phyloP scores from a whole-genome alignment of 2,329 filamentous ascomycete species.

The Fusarium foetens region DNA sequence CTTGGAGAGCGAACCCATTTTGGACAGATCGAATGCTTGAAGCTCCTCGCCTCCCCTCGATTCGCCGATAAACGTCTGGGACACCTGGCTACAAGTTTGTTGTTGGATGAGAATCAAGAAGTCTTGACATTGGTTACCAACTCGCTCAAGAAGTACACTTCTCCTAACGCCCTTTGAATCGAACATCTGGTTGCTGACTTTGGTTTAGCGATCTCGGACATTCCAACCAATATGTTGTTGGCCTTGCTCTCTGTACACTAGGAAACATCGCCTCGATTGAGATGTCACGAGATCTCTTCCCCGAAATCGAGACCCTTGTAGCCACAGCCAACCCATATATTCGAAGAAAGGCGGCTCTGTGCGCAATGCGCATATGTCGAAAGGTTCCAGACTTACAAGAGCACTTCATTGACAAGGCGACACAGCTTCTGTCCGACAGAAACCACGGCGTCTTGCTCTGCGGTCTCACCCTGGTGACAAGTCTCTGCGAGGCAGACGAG shows the following conservation, averaged over 20 bases:
- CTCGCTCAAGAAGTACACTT: slow-evolving; percentile 88
- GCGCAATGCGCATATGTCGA: slow-evolving; percentile 97
- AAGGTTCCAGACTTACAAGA: slow-evolving; percentile 98
- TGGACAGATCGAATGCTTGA: slow-evolving; percentile 98
- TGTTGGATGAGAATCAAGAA: slow-evolving; percentile 98
- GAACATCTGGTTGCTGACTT: slow-evolving; percentile 28
- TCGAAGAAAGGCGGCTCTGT: slow-evolving; percentile 94
- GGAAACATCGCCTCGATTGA: slow-evolving; percentile 98
- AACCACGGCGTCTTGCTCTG: slow-evolving; percentile 97
- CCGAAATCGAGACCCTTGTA: slow-evolving; percentile 92
- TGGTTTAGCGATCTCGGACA: slow-evolving; percentile 85
- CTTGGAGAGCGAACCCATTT: slow-evolving; percentile 98
- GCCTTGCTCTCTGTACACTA: slow-evolving; percentile 92
- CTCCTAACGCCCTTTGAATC: not conserved
- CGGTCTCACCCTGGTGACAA: slow-evolving; percentile 88
- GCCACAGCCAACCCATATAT: slow-evolving; percentile 98
- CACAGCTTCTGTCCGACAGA: slow-evolving; percentile 85
- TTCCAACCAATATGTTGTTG: slow-evolving; percentile 98
- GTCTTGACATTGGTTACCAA: slow-evolving; percentile 97
- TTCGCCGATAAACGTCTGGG: slow-evolving; percentile 98
- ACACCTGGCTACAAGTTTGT: slow-evolving; percentile 93
- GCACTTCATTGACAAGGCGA: slow-evolving; percentile 95
- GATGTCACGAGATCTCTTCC: slow-evolving; percentile 97
- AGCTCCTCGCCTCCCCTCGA: slow-evolving; percentile 93
- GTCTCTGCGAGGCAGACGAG: slow-evolving; percentile 94